Percentiles rank a stretch among this genome's conserved stretches.
These are phyloP conservation scores for Geotrichum bryndzae DNA, from an alignment of 1,139 yeast genomes.

Conservation along the genomic window DNA sequence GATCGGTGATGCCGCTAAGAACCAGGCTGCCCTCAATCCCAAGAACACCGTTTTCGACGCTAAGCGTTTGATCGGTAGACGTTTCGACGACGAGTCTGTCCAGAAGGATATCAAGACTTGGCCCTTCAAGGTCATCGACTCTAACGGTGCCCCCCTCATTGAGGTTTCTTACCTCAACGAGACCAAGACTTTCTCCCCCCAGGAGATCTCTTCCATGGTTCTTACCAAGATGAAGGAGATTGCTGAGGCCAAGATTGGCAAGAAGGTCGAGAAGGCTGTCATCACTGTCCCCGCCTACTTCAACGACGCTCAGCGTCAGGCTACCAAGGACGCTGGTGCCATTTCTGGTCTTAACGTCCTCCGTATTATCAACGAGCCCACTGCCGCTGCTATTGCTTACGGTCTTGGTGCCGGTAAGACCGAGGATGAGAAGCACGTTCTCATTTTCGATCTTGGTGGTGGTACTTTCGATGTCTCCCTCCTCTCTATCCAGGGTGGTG, in stretches of 20 bases:
- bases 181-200: constrained; percentile 92
- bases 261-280: constrained; percentile 90
- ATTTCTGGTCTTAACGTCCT: constrained; percentile 93
- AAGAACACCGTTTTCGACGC: constrained; percentile 95
- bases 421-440: constrained; percentile 68
- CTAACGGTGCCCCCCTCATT: constrained; percentile 80
- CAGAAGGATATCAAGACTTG: constrained; percentile 95
- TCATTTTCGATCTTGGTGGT: constrained; percentile 53
- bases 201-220: constrained; percentile 95
- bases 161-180: constrained; percentile 93
- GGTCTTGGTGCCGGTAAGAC: constrained; percentile 94
- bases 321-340: constrained; percentile 98
- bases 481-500: constrained; percentile 89
- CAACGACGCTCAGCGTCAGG: constrained; percentile 97
- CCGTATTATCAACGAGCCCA: constrained; percentile 96
- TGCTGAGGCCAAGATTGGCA: constrained; percentile 92
- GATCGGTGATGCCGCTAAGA: constrained; percentile 98
- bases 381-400: constrained; percentile 98
- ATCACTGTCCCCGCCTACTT: constrained; percentile 96
- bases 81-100: constrained; percentile 81
- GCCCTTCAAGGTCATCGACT: constrained; percentile 92
- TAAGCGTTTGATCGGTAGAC: constrained; percentile 96
- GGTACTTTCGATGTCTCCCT: constrained; percentile 77
- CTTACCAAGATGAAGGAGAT: constrained; percentile 41
- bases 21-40: constrained; percentile 98